Percentiles rank a stretch among this genome's conserved stretches.
Conservation (phyloP, 2,329 filamentous ascomycete genomes). For the Fusarium sp. region DNA sequence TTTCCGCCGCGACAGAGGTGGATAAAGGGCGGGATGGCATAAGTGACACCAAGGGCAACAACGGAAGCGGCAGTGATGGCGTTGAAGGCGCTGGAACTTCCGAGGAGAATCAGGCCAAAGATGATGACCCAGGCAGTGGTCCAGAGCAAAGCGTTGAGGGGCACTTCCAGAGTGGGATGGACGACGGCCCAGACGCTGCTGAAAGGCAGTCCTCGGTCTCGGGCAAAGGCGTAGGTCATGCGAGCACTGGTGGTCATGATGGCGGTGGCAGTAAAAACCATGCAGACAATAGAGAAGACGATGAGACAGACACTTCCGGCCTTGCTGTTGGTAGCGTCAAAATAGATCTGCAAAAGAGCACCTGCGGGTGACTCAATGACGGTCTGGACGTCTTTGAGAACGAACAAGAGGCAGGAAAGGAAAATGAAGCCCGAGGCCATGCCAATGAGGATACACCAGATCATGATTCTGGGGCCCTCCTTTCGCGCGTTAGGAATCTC, state of each 20-base stretch:
- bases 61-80: conserved; percentile 82
- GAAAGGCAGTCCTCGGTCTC: conserved; percentile 78
- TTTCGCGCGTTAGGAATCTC: conserved; percentile 72
- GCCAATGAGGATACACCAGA: conserved; percentile 75
- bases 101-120: conserved; percentile 80
- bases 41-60: conserved; percentile 79
- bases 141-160: conserved; percentile 77
- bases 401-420: conserved; percentile 75
- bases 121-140: conserved; percentile 75
- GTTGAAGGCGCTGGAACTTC: conserved; percentile 77
- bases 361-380: conserved; percentile 72
- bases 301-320: conserved; percentile 76
- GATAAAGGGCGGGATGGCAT: conserved; percentile 81
- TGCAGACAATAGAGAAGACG: conserved; percentile 77
- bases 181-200: conserved; percentile 74
- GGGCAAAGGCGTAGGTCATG: conserved; percentile 78
- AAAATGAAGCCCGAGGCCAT: conserved; percentile 74
- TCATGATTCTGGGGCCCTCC: conserved; percentile 77
- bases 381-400: conserved; percentile 70
- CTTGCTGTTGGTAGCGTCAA: conserved; percentile 74
- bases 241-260: conserved; percentile 78
- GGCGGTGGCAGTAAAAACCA: conserved; percentile 74
- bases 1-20: conserved; percentile 77
- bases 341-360: conserved; percentile 75
- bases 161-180: conserved; percentile 74